These are phyloP conservation scores for Ceratonia siliqua DNA, from an alignment of 306 rosid genomes.

Conservation along the genomic window DNA sequence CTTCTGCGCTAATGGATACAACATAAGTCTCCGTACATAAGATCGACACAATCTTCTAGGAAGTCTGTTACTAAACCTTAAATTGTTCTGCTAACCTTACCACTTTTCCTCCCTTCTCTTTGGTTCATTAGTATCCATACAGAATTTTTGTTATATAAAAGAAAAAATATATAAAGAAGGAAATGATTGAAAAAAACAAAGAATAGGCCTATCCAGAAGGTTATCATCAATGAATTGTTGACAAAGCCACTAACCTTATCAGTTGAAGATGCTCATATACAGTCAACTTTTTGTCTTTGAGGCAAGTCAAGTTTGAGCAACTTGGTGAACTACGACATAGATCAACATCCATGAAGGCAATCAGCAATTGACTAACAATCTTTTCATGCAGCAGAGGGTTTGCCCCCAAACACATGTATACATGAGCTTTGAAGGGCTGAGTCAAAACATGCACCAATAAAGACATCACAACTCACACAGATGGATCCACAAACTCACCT, in stretches of 20 bases:
- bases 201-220: background rate
- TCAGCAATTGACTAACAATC: background rate
- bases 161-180: background rate
- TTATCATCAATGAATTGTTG: background rate
- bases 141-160: background rate
- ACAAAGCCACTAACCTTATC: constrained; percentile 39
- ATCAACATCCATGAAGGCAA: constrained; percentile 32
- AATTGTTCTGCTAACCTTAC: background rate
- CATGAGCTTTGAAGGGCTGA: background rate
- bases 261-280: constrained; percentile 35
- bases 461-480: background rate
- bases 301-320: constrained; percentile 74
- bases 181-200: too few species aligned
- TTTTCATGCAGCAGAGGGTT: background rate
- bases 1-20: background rate
- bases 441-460: background rate
- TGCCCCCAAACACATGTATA: background rate
- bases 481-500: constrained; percentile 49
- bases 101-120: background rate
- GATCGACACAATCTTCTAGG: background rate
- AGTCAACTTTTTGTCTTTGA: constrained; percentile 51
- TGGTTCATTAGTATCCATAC: background rate
- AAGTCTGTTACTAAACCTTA: background rate
- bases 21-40: background rate
- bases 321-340: constrained; percentile 69